phyloP scores from a whole-genome alignment of 2,329 filamentous ascomycete genomes.

The Aureobasidium sp. region DNA sequence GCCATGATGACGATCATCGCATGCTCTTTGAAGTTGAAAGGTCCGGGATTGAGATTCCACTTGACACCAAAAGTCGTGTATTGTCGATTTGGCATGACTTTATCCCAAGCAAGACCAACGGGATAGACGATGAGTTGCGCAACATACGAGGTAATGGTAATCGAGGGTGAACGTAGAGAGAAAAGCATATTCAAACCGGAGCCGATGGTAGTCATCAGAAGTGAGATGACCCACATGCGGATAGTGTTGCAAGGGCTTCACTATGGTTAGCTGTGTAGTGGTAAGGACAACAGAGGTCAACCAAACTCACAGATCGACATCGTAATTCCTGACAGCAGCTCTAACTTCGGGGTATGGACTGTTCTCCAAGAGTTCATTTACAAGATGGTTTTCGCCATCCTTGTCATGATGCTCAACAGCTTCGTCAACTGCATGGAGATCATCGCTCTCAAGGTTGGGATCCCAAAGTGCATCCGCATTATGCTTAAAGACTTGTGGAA shows the following conservation, averaged over 20 bases:
- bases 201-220: slow-evolving; percentile 51
- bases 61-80: slow-evolving; percentile 45
- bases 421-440: slow-evolving; percentile 46
- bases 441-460: background rate
- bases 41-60: slow-evolving; percentile 49
- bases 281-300: background rate
- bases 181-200: slow-evolving; percentile 66
- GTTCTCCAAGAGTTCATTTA: slow-evolving; percentile 53
- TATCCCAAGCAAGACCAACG: slow-evolving; percentile 46
- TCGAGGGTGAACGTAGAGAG: slow-evolving; percentile 43
- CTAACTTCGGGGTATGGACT: slow-evolving; percentile 56
- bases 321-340: slow-evolving; percentile 47
- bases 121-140: slow-evolving; percentile 25
- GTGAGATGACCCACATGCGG: slow-evolving; percentile 52
- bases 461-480: slow-evolving; percentile 3
- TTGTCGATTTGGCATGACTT: slow-evolving; percentile 45
- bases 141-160: slow-evolving; percentile 23
- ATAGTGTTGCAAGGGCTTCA: slow-evolving; percentile 48
- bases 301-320: slow-evolving; percentile 42
- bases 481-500: background rate
- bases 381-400: slow-evolving; percentile 47
- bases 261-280: background rate
- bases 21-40: slow-evolving; percentile 55
- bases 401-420: slow-evolving; percentile 46
- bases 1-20: slow-evolving; percentile 56